These are phyloP conservation scores for Jatropha podagrica DNA, from an alignment of 441 rosid species.

Conservation along the genomic window DNA sequence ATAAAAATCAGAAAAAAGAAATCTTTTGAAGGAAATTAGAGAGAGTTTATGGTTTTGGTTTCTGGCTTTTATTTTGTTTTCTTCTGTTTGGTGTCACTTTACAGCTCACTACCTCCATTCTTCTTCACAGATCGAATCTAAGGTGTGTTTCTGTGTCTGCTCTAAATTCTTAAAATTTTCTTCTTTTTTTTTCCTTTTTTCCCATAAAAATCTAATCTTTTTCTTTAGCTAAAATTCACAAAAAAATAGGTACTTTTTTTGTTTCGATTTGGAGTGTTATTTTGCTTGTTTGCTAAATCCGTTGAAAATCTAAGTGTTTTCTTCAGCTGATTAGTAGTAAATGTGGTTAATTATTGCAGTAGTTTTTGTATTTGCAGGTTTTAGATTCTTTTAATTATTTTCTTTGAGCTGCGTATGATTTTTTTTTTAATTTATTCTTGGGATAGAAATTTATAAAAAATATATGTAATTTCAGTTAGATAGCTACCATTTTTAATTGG, in stretches of 20 bases:
- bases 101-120: slow-evolving; percentile 36
- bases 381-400: not conserved
- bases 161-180: not conserved
- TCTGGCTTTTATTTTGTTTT: slow-evolving; percentile 18
- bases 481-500: not conserved
- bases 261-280: not conserved
- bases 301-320: not conserved
- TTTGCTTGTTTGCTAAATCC: not conserved
- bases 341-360: not conserved
- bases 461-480: not conserved
- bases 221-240: not conserved
- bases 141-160: slow-evolving; percentile 18
- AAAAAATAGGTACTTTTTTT: not conserved
- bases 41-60: not conserved
- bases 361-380: not conserved
- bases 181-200: not conserved
- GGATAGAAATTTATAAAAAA: not conserved
- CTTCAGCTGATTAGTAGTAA: not conserved
- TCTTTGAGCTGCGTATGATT: not conserved
- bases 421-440: not conserved
- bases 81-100: slow-evolving; percentile 25
- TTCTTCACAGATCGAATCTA: slow-evolving; percentile 37
- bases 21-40: not conserved
- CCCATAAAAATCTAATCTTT: not conserved
- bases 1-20: not conserved